Base-by-base conservation (phyloP, 495 filamentous ascomycete species). In the Penicillium paxilli region DNA sequence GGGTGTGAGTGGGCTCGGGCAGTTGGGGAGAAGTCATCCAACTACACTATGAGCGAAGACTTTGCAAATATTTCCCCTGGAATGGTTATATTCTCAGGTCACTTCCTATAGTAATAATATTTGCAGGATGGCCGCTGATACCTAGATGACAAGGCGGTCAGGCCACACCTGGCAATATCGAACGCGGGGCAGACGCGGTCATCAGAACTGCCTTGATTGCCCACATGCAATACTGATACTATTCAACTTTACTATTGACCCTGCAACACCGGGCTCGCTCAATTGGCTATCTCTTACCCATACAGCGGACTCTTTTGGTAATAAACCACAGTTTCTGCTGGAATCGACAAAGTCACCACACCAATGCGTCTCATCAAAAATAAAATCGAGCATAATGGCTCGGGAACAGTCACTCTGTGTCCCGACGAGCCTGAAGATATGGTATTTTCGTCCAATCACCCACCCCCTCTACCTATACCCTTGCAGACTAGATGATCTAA, bases 381-480 rank as follows among this genome's bases (percentile, higher is more conserved):
- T 47, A 80, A 86, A 48, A 85, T 95, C 52, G 84, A 89, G 57
- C 83, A 83, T 26, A 76, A 90, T 75, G 90, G 89, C 78, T 87
- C 88, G 4, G 90, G 89, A 10, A 84, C 75, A 50, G 83, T 96
- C 58, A 90, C 87, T 23, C 78, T 98, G 44, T 81, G 90, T 44
- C 92, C 94, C 2, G 86, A 91, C 65, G 94, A 96, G 62, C 90
- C 92, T 25, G 94, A 98, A 74, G 94, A 98, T 69, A 96, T 98
- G 92, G 90, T 92, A 77, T 51, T 56, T 53, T 28, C 46, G 8
- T 23, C 26, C 44, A 23, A 22, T 41, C 52, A 16, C 35, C 20
- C 25, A 37, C 8, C 16, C 8, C 21, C 8, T 23, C 20, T 0
- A 22, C 8, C 8, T 3, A 21, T 11, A 4, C 9, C 21, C n/a